Evolutionary conservation across 805 yeast species (phyloP), one percentile per base, ranked within the genome.

Genomic region (Saturnispora ahearnii): DNA sequence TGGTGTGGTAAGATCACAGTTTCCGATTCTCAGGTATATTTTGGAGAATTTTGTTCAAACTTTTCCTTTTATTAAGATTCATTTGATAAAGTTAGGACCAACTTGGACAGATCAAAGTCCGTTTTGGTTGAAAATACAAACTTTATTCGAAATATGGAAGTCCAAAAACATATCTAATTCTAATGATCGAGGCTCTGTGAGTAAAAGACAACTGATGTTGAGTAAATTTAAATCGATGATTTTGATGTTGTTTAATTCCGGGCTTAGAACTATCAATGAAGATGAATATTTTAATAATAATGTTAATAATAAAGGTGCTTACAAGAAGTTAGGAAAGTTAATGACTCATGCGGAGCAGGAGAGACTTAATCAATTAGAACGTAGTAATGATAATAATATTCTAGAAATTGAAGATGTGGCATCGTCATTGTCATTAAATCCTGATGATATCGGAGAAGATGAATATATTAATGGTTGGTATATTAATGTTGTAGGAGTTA

Each of bases 41-140:
- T 80, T 90, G 62, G 63, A 71, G 45, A 69, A 78, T 41, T 83
- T 82, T 52, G 64, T 90, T 3, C 70, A 73, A 47, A 77, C 83
- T 1, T 84, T 91, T 57, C 98, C 99, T 0, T 82, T 89, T 59
- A 69, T 93, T 31, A 73, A 77, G 41, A 74, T 76, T 41, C 78
- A 79, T 46, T 52, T 66, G 49, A 51, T 54, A 24, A 55, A 55
- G 24, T 40, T 55, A 15, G 58, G 57, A 6, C 36, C 44, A 3
- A 38, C 45, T 1, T 48, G 52, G 37, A 47, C 46, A 5, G 52
- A 56, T 21, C 55, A 56, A 30, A 55, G 57, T 29, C 53, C 48
- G 15, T 87, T 91, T 59, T 91, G 97, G 96, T 78, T 78, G 43
- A 82, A 83, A 44, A 81, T 89, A 0, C 96, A 90, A 65, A 81